Evolutionary conservation across 2,329 filamentous ascomycete species (phyloP), one percentile per base, ranked within the genome.

Genomic region (Bertia moriformis): DNA sequence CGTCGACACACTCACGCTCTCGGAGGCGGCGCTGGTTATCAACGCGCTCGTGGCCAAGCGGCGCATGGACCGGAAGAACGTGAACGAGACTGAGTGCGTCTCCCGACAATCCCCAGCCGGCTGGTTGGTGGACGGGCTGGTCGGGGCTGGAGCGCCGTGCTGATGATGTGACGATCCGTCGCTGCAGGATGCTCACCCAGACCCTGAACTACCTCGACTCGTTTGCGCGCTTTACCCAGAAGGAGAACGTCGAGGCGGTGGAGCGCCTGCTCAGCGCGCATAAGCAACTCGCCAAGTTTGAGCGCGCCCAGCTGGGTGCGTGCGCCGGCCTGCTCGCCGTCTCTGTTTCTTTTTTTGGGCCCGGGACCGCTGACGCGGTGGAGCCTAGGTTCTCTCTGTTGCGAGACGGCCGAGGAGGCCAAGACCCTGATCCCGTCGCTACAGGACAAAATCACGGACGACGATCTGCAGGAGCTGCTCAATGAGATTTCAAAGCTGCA

Each of bases 181-280:
- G 37, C 27, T 42, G 29, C 41, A 83, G 77, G 53, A 87, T 88
- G 58, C 71, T 94, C 41, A 78, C 75, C 45, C 88, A 93, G 59
- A 95, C 89, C 18, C 72, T 87, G 47, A 85, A 88, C 54, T 96
- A 98, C 61, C 76, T 96, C 40, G 87, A 94, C 51, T 78, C 87
- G 45, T 98, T 98, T 61, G 83, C 88, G 14, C 83, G 91, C 24
- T 96, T 96, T 71, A 93, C 94, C 64, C 79, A 88, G 51, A 87
- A 89, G 58, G 85, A 93, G 58, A 91, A 91, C 48, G 83, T 94
- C 53, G 84, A 94, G 62, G 84, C 86, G n/a, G 86, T 96, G 20
- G 87, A 93, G 61, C 77, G 85, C 43, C 66, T 95, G 49, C 71
- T 95, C 45, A 83, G 83, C 48, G 73, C 80, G 42, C 82, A 86